Conservation (phyloP, 164 flowering plant genomes). For the grape (Vitis vinifera) region DNA sequence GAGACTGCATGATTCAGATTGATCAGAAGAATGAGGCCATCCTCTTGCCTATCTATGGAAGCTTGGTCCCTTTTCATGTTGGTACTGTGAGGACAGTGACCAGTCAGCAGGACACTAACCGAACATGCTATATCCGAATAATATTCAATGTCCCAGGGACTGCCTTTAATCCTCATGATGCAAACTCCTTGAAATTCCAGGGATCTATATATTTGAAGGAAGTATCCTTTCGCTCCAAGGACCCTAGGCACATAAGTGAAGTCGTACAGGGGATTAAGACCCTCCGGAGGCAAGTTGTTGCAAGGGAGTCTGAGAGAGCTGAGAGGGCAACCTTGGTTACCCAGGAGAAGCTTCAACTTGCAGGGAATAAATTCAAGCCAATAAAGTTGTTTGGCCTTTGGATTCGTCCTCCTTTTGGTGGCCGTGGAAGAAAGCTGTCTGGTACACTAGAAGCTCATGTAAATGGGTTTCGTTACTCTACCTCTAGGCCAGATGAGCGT, state of each 20-base stretch:
- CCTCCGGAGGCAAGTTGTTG: constrained; percentile 64
- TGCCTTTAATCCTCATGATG: constrained; percentile 63
- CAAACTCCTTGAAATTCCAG: constrained; percentile 52
- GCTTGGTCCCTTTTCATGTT: constrained; percentile 83
- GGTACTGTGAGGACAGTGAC: constrained; percentile 67
- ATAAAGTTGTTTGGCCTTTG: constrained; percentile 61
- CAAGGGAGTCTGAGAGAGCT: constrained; percentile 84
- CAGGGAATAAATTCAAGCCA: constrained; percentile 61
- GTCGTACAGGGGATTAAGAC: constrained; percentile 72
- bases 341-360: constrained; percentile 74
- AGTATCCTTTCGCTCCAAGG: constrained; percentile 82
- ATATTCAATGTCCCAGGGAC: constrained; percentile 83
- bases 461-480: constrained; percentile 77
- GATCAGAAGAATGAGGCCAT: constrained; percentile 83
- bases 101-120: constrained; percentile 67
- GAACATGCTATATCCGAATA: constrained; percentile 69
- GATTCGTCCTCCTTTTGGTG: constrained; percentile 78
- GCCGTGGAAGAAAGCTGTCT: constrained; percentile 66
- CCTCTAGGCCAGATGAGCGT: constrained; percentile 64
- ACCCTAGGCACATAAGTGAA: constrained; percentile 78
- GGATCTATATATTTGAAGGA: constrained; percentile 76
- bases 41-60: constrained; percentile 73
- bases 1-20: constrained; percentile 67
- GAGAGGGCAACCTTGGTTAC: constrained; percentile 87
- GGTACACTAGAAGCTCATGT: constrained; percentile 75